Evolutionary conservation across 768 basidiomycete genomes (phyloP), one percentile per base, ranked within the genome.

Genomic region (Trametes cingulata): DNA sequence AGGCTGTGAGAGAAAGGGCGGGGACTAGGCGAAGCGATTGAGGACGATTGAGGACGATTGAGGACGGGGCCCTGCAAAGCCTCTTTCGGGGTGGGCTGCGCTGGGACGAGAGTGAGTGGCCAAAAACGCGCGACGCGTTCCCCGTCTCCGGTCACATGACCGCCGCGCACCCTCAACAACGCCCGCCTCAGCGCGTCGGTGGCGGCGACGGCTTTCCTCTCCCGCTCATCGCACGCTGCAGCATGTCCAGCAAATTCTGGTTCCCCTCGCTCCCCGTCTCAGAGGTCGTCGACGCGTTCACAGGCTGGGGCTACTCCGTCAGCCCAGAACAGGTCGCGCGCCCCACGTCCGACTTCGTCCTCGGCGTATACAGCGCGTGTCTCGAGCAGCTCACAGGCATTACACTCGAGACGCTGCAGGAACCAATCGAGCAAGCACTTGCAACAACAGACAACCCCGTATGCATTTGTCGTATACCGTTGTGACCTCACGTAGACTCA

Each of bases 301-400:
- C 80, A 6, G 84, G 81, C 22, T 91, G 90, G 88, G 86, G 85
- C 1, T 76, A 91, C 29, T 75, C 82, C 8, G 79, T 91, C 35
- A 85, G 80, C 64, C 79, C 80, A 46, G 85, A 89, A 52, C 88
- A 91, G 63, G 84, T 93, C 42, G 69, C 79, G 42, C 79, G 80
- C 17, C 91, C 91, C 1, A 83, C 83, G 1, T 67, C 85, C 0
- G 88, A 91, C 42, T 90, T 91, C 64, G 88, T 92, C 29, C 79
- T 85, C 37, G 77, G 75, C 52, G 81, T 92, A 19, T 93, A 88
- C 73, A 79, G 77, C 59, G 83, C 86, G 8, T 90, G 90, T 68
- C 79, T 93, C 41, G 80, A 87, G 41, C 86, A 89, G 67, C 84
- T 91, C 58, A 87, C 87, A 6, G 80, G 82, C 52, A 77, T 93